A percentile compares a stretch with the other conserved stretches of the same genome.
Evolutionary conservation across 148 eudicot genomes (phyloP).

Genomic region (Cornus suecica): DNA sequence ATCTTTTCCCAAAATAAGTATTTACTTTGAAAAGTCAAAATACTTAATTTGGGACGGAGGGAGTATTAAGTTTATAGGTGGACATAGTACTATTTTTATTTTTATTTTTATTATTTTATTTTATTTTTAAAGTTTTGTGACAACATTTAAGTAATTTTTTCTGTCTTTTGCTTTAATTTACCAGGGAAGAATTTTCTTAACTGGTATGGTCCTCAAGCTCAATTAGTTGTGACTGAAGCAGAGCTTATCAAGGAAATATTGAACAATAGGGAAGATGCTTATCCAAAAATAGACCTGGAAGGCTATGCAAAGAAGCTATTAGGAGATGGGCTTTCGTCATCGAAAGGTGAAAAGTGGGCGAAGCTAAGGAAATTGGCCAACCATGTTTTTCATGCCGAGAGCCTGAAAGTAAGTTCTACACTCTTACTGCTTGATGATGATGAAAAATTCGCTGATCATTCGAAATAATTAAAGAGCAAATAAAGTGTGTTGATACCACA

Average conservation of each 20-base stretch:
- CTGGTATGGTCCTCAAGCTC: conserved; percentile 41
- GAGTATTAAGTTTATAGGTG: neutral
- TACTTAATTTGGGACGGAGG: too few relatives aligned
- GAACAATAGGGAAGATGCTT: conserved; percentile 30
- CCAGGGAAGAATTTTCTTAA: conserved; percentile 35
- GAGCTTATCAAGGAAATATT: conserved; percentile 37
- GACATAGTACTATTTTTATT: too few relatives aligned
- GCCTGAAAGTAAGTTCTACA: conserved; percentile 25
- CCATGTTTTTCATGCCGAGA: conserved; percentile 34
- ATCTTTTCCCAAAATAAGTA: too few relatives aligned
- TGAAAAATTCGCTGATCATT: neutral
- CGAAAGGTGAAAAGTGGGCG: conserved; percentile 45
- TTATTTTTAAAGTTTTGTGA: neutral
- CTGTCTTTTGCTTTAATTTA: neutral
- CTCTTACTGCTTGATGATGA: neutral
- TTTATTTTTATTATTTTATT: too few relatives aligned
- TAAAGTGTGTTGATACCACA: neutral
- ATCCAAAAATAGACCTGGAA: conserved; percentile 32
- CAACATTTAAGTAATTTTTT: neutral
- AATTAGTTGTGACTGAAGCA: conserved; percentile 34
- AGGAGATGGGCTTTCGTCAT: conserved; percentile 33
- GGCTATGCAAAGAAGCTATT: conserved; percentile 38
- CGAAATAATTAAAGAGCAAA: neutral
- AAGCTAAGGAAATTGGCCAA: conserved; percentile 41
- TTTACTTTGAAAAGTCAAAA: too few relatives aligned